Base-by-base conservation (phyloP, 345 rosid species). In the Camelina laxa region DNA sequence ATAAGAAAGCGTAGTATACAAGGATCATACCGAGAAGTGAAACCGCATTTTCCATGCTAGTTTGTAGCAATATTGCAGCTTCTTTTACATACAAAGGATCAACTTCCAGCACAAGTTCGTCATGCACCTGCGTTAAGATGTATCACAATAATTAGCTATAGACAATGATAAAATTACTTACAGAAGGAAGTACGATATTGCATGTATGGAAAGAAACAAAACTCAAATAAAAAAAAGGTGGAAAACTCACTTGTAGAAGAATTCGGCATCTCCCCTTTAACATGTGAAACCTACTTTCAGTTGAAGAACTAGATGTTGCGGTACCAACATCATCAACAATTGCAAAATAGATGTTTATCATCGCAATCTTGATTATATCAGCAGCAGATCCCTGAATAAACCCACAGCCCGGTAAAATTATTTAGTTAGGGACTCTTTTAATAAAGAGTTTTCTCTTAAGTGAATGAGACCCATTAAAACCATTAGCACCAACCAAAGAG, bases 331-430 rank as follows among this genome's bases (percentile, higher is more conserved):
- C 86, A 71, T 80, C 91, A 80, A 70, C 82, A 67, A 91, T 83
- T 22, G 85, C 79, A 9, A 85, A 79, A 81, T 91, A 79, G 69
- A 94, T 81, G 41, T 85, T 89, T 73, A 91, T 85, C 98, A 88
- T 94, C 12, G 97, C 98, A 72, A 90, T 87, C 87, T 94, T 94
- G 74, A 94, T 94, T 76, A 91, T 84, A 75, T 94, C 98, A 67
- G 98, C 98, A 72, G 97, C 97, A 77, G 97, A 94, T 31, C 97
- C 98, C 97, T 94, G 80, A 20, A 45, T 61, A 78, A 70, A 73
- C 58, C 69, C 58, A 58, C 31, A 58, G 65, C 74, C 67, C 27
- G 15, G 66, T 57, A 58, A 42, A 42, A 61, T 68, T 3, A 4
- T 24, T 24, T 24, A 24, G 31, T 31, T 60, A 35, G n/a, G 27